Percentiles rank a stretch among this genome's conserved stretches.
phyloP scores from a whole-genome alignment of 2,329 filamentous ascomycete genomes.

The Grosmannia huntii region DNA sequence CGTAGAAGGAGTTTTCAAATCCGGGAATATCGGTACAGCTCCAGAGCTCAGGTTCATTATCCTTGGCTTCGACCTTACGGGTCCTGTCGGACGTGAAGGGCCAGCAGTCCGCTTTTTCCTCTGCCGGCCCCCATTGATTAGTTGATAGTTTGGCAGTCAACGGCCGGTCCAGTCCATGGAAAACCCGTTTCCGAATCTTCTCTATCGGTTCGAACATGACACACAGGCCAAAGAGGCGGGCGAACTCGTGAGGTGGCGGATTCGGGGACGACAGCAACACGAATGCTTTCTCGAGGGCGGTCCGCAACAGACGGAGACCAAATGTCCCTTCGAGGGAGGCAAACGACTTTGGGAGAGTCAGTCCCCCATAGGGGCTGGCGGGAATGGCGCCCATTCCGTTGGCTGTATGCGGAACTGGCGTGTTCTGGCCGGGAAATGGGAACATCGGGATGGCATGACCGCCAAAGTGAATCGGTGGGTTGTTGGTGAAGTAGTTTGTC shows the following conservation, averaged over 20 bases:
- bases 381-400: slow-evolving; percentile 12
- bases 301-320: slow-evolving; percentile 55
- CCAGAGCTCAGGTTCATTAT: slow-evolving; percentile 20
- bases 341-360: slow-evolving; percentile 39
- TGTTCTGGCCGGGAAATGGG: neutral
- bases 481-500: slow-evolving; percentile 1
- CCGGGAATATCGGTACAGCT: slow-evolving; percentile 44
- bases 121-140: slow-evolving; percentile 21
- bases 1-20: slow-evolving; percentile 64
- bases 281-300: slow-evolving; percentile 49
- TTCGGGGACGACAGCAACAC: slow-evolving; percentile 38
- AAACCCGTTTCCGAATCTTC: slow-evolving; percentile 30
- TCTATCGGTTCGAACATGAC: slow-evolving; percentile 44
- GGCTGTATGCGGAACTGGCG: neutral
- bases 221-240: slow-evolving; percentile 57
- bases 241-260: slow-evolving; percentile 33
- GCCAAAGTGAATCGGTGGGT: neutral
- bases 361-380: slow-evolving; percentile 20
- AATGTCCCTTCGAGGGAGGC: slow-evolving; percentile 55
- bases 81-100: neutral
- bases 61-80: neutral
- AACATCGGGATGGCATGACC: neutral
- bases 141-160: slow-evolving; percentile 17
- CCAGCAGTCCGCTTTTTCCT: neutral
- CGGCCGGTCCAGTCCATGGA: slow-evolving; percentile 16